A percentile compares a stretch with the other conserved stretches of the same genome.
These are phyloP conservation scores for Metschnikowia sp. DNA, from an alignment of 805 yeast genomes.

Conservation along the genomic window DNA sequence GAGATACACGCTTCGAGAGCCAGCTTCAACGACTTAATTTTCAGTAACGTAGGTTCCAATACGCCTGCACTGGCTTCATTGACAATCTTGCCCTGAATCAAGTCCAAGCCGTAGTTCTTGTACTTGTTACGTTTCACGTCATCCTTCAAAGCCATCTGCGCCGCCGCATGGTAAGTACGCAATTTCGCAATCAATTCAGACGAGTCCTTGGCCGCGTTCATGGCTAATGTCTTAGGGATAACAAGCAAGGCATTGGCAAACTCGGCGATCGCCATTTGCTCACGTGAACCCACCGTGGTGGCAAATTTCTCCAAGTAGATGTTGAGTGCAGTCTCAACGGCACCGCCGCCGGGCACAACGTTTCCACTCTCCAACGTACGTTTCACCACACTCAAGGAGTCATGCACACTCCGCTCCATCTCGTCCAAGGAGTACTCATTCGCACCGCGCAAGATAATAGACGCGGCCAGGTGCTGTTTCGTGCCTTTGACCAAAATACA, in stretches of 20 bases:
- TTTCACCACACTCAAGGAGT: conserved; percentile 90
- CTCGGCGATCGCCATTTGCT: conserved; percentile 96
- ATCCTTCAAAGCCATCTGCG: conserved; percentile 81
- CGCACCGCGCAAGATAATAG: conserved; percentile 92
- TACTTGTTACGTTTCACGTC: conserved; percentile 83
- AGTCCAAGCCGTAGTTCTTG: conserved; percentile 88
- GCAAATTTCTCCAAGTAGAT: conserved; percentile 96
- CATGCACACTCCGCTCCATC: conserved; percentile 97
- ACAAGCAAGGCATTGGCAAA: conserved; percentile 86
- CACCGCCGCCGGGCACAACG: conserved; percentile 99
- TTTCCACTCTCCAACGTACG: conserved; percentile 91
- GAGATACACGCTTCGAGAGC: conserved; percentile 99
- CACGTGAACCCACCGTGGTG: conserved; percentile 95
- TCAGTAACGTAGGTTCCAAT: conserved; percentile 91
- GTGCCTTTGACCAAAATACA: conserved; percentile 91
- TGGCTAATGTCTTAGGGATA: conserved; percentile 95
- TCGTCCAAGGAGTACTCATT: conserved; percentile 95
- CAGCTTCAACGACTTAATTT: conserved; percentile 87
- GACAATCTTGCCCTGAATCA: conserved; percentile 86
- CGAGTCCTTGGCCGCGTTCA: conserved; percentile 96
- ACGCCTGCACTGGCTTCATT: conserved; percentile 85
- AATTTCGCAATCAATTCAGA: conserved; percentile 91
- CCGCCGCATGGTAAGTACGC: conserved; percentile 93
- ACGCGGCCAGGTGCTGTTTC: conserved; percentile 84
- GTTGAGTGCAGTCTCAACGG: conserved; percentile 95